Evolutionary conservation across 306 rosid species (phyloP).

Genomic region (Crotalaria pallida): DNA sequence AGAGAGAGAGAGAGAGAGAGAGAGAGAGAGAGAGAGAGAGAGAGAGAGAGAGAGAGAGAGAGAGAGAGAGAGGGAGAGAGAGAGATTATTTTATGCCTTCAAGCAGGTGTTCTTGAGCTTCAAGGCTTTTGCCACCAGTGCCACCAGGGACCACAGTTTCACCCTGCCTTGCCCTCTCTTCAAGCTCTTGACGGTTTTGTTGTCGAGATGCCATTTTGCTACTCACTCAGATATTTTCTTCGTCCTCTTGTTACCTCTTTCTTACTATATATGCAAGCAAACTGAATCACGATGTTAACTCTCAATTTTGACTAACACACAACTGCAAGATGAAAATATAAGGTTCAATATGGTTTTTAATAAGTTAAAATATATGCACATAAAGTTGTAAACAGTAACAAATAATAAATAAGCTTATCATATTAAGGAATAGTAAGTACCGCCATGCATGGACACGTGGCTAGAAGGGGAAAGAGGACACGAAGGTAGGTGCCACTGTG

Average conservation of each 20-base stretch:
- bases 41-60: no score
- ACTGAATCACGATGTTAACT: not conserved
- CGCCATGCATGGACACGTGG: constrained; percentile 7
- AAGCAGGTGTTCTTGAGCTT: constrained; percentile 58
- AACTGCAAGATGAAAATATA: not conserved
- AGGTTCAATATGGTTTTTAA: constrained; percentile 16
- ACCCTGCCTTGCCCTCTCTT: constrained; percentile 56
- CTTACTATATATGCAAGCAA: not conserved
- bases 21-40: no score
- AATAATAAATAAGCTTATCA: not conserved
- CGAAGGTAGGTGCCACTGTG: constrained; percentile 7
- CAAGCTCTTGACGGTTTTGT: constrained; percentile 42
- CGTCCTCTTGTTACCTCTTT: not conserved
- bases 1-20: no score
- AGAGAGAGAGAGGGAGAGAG: no score
- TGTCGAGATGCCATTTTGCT: constrained; percentile 56
- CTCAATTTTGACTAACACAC: not conserved
- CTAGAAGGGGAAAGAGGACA: constrained; percentile 13
- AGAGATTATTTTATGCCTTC: no score
- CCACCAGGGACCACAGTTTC: constrained; percentile 78
- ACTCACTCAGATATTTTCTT: not conserved
- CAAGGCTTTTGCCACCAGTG: constrained; percentile 75
- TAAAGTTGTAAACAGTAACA: not conserved
- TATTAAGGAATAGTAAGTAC: not conserved
- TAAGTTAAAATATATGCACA: constrained; percentile 2